Evolutionary conservation across 169 alveolate species (phyloP), one percentile per base, ranked within the genome.

Genomic region (Sarcocystis neurona): DNA sequence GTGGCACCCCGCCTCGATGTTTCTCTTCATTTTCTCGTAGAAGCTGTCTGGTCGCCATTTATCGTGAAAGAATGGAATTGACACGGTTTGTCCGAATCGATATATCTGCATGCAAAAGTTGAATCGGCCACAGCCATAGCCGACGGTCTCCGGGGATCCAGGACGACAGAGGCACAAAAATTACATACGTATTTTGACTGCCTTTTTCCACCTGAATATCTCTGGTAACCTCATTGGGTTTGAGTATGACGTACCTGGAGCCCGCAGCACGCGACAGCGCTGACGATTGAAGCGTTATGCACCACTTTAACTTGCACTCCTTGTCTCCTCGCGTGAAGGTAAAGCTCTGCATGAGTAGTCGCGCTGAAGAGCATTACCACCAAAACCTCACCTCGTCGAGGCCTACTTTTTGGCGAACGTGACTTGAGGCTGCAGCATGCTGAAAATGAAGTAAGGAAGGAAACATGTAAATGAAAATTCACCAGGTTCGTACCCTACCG

Each of bases 61-160:
- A 89, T 96, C 98, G 32, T 99, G 99, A 93, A 98, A 99, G 94
- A 98, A 98, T 58, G 99, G 99, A 78, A 99, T 96, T 39, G 99
- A 97, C 6, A 99, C 99, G 5, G 98, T 97, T 92, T 98, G 99
- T 39, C 99, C 99, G 94, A 98, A 99, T 89, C 99, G 96, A 92
- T 98, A 99, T 44, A 99, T 94, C 93, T 97, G 88, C n/a, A n/a
- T 18, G 48, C 34, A 94, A 86, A 96, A 18, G 63, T n/a, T n/a
- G n/a, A 50, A 18, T 10, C 27, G 60, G 60, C 27, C 27, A 18
- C 60, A 50, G 18, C 60, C 8, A 18, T 18, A 18, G 27, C 60
- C 27, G 18, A 50, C 60, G 60, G 27, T 50, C 27, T 18, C 18
- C 60, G 60, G 8, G n/a, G n/a, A n/a, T n/a, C n/a, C 10, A 6